Percentiles rank a stretch among this genome's conserved stretches.
Conservation (phyloP, 495 filamentous ascomycete genomes). For the Penicillium soppii region DNA sequence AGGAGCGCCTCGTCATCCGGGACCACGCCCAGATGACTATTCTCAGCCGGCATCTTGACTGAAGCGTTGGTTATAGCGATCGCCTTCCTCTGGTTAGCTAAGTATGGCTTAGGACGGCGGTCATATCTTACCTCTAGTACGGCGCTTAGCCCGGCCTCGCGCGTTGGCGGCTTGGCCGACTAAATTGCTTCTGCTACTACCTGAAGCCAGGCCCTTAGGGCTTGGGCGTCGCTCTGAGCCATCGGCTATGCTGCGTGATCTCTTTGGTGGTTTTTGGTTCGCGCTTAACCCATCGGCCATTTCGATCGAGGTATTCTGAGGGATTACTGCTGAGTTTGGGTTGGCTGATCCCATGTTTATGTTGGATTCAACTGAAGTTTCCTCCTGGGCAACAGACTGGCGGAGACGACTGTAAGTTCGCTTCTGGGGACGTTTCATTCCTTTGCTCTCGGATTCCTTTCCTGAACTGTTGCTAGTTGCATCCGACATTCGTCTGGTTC, state of each 20-base stretch:
- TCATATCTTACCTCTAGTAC: slow-evolving; percentile 24
- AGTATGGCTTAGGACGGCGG: background rate
- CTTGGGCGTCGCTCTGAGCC: slow-evolving; percentile 13
- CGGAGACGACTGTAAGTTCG: slow-evolving; percentile 28
- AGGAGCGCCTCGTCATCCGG: background rate
- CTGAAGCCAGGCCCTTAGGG: slow-evolving; percentile 21
- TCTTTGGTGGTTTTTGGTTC: background rate
- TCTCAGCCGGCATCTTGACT: slow-evolving; percentile 18
- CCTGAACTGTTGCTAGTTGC: slow-evolving; percentile 4
- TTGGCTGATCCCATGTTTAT: background rate
- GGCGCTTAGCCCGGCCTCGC: slow-evolving; percentile 21
- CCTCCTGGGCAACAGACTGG: slow-evolving; percentile 7
- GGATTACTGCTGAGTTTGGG: background rate
- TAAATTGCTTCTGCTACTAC: slow-evolving; percentile 10
- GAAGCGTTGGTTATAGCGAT: slow-evolving; percentile 38
- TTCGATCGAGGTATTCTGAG: background rate
- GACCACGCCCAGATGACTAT: background rate
- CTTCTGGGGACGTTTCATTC: slow-evolving; percentile 20
- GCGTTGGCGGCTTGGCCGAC: background rate
- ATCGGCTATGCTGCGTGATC: background rate
- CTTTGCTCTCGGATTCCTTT: slow-evolving; percentile 8
- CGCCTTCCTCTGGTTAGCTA: slow-evolving; percentile 23
- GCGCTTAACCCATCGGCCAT: background rate
- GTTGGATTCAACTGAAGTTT: background rate
- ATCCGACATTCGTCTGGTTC: slow-evolving; percentile 3